Evolutionary conservation across 768 basidiomycete genomes (phyloP), one percentile per base, ranked within the genome.

Genomic region (Tricholoma hemisulphureum): DNA sequence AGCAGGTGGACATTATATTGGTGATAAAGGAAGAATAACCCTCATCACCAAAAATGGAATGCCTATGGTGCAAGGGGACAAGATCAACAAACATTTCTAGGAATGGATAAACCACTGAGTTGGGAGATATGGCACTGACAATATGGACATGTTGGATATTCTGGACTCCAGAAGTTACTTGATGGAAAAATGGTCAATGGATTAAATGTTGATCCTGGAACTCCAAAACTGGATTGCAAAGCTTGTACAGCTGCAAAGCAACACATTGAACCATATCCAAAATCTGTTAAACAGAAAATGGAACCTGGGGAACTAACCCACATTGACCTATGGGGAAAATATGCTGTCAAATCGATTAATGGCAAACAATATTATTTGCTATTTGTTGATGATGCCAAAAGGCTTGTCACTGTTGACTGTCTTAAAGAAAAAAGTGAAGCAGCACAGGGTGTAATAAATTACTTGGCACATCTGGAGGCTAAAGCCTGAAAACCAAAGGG

Each of bases 361-460:
- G 51, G 50, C 8, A 58, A 61, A 6, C 34, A 57, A 20, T 60
- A 60, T 31, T 61, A 57, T 23, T 8, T 58, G 2, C n/a, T 53
- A 2, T 55, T 61, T 10, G 51, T 58, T 2, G 46, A 61, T n/a
- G 52, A 61, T 31, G 43, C 29, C 14, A 37, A 31, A 48, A 10
- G 46, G 2, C 34, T 50, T 34, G 24, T 28, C 2, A 46, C 45
- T 18, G 45, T 56, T 4, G 37, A 56, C 6, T 56, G 18, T 24
- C 20, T 50, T 13, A 56, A 56, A 23, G 29, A 20, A 20, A 56
- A 56, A 31, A 14, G 21, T 3, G 26, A 56, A n/a, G 41, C 55
- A 6, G 55, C 28, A 3, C 26, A 56, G 14, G 24, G 37, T 16
- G 53, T 54, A 14, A 54, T 35, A 8, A 39, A 54, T 13, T n/a